A percentile compares a stretch with the other conserved stretches of the same genome.
Conservation (phyloP, 2,329 filamentous ascomycete genomes). For the Cercospora janseana region DNA sequence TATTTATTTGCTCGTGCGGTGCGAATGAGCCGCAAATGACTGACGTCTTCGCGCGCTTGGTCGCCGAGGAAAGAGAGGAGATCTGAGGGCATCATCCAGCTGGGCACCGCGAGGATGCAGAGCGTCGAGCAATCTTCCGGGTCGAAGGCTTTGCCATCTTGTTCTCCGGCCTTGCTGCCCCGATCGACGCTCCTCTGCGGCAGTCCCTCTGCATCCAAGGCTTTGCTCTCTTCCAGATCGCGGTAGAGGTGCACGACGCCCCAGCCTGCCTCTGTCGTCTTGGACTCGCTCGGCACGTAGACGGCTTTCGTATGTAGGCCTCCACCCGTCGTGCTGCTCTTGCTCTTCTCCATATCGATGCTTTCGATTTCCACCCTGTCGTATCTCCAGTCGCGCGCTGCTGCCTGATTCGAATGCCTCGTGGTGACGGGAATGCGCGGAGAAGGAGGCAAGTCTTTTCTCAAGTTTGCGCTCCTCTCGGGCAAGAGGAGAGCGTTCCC, state of each 20-base stretch:
- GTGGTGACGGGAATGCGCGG: constrained; percentile 35
- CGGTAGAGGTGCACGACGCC: constrained; percentile 93
- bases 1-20: constrained; percentile 87
- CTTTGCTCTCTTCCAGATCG: constrained; percentile 71
- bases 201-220: constrained; percentile 53
- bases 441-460: constrained; percentile 37
- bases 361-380: constrained; percentile 75
- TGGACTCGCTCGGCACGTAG: constrained; percentile 68
- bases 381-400: constrained; percentile 73
- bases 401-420: constrained; percentile 49
- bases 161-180: constrained; percentile 15
- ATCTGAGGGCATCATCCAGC: constrained; percentile 86
- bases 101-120: constrained; percentile 91
- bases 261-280: constrained; percentile 78
- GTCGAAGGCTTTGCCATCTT: constrained; percentile 38
- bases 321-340: constrained; percentile 44
- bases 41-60: constrained; percentile 78
- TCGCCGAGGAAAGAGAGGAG: constrained; percentile 90
- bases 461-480: constrained; percentile 38
- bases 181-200: constrained; percentile 37
- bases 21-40: constrained; percentile 91
- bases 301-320: constrained; percentile 75
- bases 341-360: constrained; percentile 64
- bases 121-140: constrained; percentile 77
- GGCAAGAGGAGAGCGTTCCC: constrained; percentile 39